Evolutionary conservation across 768 basidiomycete genomes (phyloP).

Genomic region (Rhodocollybia butyracea): DNA sequence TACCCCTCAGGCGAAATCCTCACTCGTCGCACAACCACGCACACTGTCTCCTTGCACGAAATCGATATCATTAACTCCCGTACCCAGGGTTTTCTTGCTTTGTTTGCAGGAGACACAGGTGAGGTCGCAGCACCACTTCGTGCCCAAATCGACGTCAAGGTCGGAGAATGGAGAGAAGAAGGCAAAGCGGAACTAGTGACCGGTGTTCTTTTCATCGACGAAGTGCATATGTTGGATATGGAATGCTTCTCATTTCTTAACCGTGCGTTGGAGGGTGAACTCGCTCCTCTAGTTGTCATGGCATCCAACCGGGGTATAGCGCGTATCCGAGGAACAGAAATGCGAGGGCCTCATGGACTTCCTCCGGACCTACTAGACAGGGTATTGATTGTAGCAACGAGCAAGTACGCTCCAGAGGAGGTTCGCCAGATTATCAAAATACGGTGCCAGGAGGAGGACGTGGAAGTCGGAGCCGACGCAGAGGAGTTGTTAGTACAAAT

Average conservation of each 20-base stretch:
- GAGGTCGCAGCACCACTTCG: slow-evolving; percentile 98
- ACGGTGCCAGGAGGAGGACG: slow-evolving; percentile 95
- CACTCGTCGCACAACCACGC: slow-evolving; percentile 95
- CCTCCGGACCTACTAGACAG: slow-evolving; percentile 94
- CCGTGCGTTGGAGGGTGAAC: slow-evolving; percentile 88
- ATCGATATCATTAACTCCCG: slow-evolving; percentile 99
- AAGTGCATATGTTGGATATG: slow-evolving; percentile 99
- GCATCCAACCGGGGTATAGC: slow-evolving; percentile 96
- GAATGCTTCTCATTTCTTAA: slow-evolving; percentile 99
- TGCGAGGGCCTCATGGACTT: slow-evolving; percentile 91
- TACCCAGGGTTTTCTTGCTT: slow-evolving; percentile 96
- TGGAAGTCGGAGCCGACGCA: slow-evolving; percentile 72
- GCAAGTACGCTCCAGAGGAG: slow-evolving; percentile 79
- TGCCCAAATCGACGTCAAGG: slow-evolving; percentile 95
- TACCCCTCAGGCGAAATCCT: slow-evolving; percentile 98
- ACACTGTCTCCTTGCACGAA: slow-evolving; percentile 96
- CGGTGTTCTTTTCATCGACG: slow-evolving; percentile 97
- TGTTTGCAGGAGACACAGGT: slow-evolving; percentile 94
- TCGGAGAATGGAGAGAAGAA: slow-evolving; percentile 97
- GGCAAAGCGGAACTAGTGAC: slow-evolving; percentile 98
- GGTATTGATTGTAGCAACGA: slow-evolving; percentile 93
- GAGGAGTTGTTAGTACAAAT: slow-evolving; percentile 81
- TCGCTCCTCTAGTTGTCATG: slow-evolving; percentile 97
- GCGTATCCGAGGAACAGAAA: slow-evolving; percentile 91
- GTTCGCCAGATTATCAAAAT: slow-evolving; percentile 92